phyloP scores from a whole-genome alignment of 2,329 filamentous ascomycete species.

The Trichoderma sp. region DNA sequence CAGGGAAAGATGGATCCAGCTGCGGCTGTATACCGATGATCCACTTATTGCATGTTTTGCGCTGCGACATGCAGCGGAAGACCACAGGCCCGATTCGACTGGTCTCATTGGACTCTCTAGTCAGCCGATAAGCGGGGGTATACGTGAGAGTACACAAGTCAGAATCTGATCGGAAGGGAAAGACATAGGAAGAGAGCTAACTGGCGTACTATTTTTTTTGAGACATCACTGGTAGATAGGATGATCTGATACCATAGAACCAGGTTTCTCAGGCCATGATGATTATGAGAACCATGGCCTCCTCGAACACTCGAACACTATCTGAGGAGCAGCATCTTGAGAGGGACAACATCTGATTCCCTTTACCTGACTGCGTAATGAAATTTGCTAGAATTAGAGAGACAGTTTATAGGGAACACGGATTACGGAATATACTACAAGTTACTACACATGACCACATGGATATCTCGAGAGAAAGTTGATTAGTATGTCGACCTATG shows the following conservation, averaged over 20 bases:
- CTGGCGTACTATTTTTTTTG: background rate
- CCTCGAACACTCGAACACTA: background rate
- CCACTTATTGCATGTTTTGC: background rate
- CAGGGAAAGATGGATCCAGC: background rate
- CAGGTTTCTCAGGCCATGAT: background rate
- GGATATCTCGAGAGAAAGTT: background rate
- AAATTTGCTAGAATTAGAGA: slow-evolving; percentile 9
- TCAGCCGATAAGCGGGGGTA: background rate
- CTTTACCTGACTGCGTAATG: background rate
- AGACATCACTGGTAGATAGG: slow-evolving; percentile 9
- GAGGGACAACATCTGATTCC: background rate
- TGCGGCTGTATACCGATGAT: background rate
- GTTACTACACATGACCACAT: background rate
- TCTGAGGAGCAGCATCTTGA: slow-evolving; percentile 14
- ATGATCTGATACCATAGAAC: slow-evolving; percentile 18
- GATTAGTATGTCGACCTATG: background rate
- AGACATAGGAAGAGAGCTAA: background rate
- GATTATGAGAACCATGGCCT: slow-evolving; percentile 4
- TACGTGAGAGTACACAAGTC: background rate
- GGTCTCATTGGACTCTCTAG: background rate
- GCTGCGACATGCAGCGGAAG: background rate
- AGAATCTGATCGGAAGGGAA: background rate
- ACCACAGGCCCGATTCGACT: background rate
- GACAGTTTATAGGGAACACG: background rate
- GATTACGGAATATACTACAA: background rate